Evolutionary conservation across 345 rosid genomes (phyloP).

Genomic region (Citrus maxima): DNA sequence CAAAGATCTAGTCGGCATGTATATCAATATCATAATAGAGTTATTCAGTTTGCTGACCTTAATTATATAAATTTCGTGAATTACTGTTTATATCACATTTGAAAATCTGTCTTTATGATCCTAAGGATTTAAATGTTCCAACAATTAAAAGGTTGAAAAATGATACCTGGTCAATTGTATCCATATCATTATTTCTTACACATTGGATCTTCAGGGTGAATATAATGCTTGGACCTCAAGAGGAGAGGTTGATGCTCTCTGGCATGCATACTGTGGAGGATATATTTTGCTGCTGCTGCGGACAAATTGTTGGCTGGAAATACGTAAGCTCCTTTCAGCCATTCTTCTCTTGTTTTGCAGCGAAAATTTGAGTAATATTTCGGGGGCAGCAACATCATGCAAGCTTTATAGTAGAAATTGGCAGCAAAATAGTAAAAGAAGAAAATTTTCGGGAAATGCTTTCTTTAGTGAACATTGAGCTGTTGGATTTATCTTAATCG

Average conservation of each 20-base stretch:
- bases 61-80: background rate
- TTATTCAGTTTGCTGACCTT: background rate
- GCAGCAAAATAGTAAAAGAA: background rate
- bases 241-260: slow-evolving; percentile 40
- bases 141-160: background rate
- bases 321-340: slow-evolving; percentile 27
- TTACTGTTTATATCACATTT: background rate
- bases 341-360: background rate
- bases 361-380: background rate
- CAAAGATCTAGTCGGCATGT: background rate
- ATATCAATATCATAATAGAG: background rate
- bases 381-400: too few relatives aligned
- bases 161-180: background rate
- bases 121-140: background rate
- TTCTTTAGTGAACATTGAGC: background rate
- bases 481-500: background rate
- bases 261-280: slow-evolving; percentile 49
- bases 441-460: background rate
- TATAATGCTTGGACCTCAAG: slow-evolving; percentile 28
- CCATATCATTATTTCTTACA: background rate
- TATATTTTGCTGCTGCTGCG: slow-evolving; percentile 43
- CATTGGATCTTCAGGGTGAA: slow-evolving; percentile 29
- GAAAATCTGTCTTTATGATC: background rate
- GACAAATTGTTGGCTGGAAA: slow-evolving; percentile 52
- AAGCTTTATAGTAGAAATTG: background rate